Evolutionary conservation across 78 protist genomes (phyloP).

Genomic region (Guillardia theta): DNA sequence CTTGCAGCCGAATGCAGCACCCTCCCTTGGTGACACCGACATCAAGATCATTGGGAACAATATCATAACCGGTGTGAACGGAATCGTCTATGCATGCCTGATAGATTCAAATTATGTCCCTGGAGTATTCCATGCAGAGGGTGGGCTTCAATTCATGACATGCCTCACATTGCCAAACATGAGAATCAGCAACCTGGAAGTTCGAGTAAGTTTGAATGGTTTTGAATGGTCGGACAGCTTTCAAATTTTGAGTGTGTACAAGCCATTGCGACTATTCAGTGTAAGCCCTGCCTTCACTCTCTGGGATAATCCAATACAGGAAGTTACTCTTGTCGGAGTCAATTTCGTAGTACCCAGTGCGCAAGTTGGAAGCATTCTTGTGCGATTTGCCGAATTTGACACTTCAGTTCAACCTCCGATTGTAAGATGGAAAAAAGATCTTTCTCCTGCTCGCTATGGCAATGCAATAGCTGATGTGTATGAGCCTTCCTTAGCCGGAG

Average conservation of each 20-base stretch:
- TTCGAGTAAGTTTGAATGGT: neutral
- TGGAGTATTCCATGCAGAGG: neutral
- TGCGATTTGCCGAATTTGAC: neutral
- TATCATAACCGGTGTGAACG: neutral
- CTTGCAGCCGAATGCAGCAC: neutral
- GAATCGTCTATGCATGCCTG: neutral
- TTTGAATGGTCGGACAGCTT: neutral
- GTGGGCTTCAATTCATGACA: neutral
- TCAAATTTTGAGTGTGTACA: neutral
- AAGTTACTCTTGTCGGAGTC: neutral
- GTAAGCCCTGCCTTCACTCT: neutral
- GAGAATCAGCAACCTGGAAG: neutral
- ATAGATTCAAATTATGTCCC: neutral
- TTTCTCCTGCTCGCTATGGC: neutral
- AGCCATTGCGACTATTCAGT: neutral
- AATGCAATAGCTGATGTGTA: neutral
- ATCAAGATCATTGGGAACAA: neutral
- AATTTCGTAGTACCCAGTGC: neutral
- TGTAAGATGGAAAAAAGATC: neutral
- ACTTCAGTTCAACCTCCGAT: neutral
- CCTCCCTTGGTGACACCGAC: neutral
- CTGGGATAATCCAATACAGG: neutral
- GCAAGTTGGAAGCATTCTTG: neutral
- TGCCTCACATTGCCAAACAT: neutral
- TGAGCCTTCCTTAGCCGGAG: neutral